Conservation (phyloP, 225 moss, liverwort and hornwort species). For the Marchantia paleacea region DNA sequence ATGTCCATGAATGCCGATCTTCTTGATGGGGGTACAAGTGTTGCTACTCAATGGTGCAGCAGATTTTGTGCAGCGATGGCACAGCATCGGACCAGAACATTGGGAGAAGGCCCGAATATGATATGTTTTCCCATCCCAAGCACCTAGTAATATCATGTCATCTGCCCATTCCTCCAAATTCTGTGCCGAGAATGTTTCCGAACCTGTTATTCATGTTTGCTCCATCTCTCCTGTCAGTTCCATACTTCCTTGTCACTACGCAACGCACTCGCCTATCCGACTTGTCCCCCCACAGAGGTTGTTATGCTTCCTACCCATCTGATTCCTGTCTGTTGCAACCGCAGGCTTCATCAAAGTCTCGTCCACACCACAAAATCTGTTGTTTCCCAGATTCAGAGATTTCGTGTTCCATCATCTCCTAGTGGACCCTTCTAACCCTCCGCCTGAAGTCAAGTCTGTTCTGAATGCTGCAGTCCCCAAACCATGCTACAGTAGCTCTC, state of each 20-base stretch:
- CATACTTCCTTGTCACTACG: background rate
- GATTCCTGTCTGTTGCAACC: too few relatives aligned
- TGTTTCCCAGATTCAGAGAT: background rate
- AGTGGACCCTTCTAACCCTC: too few relatives aligned
- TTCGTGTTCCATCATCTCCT: background rate
- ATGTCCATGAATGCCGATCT: background rate
- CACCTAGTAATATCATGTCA: background rate
- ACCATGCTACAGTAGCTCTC: background rate
- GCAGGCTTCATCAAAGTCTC: too few relatives aligned
- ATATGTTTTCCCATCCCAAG: background rate
- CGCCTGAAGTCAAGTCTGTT: background rate
- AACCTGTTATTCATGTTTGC: background rate
- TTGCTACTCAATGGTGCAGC: background rate
- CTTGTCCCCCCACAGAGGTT: too few relatives aligned
- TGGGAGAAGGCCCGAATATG: background rate
- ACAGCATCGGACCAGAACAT: background rate
- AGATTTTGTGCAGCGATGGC: background rate
- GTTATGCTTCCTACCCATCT: too few relatives aligned
- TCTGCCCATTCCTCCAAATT: background rate
- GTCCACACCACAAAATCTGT: background rate
- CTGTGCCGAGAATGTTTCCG: background rate
- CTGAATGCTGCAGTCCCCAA: background rate
- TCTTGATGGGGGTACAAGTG: background rate
- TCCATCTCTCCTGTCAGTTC: too few relatives aligned
- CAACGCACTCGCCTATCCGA: background rate